phyloP scores from a whole-genome alignment of 495 filamentous ascomycete genomes.

The Aspergillus indologenus region DNA sequence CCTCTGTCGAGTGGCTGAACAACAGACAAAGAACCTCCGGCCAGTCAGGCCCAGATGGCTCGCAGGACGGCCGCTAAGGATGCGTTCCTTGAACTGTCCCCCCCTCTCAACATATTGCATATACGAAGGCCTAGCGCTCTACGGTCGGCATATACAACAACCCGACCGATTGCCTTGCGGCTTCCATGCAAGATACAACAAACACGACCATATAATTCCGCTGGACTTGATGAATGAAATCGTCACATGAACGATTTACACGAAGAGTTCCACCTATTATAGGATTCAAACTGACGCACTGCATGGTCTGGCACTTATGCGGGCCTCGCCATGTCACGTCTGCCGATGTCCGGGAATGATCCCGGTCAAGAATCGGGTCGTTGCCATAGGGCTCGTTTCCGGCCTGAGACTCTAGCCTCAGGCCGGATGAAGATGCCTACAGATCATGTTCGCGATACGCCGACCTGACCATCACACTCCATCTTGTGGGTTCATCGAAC shows the following conservation, averaged over 20 bases:
- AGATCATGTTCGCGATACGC: slow-evolving; percentile 1
- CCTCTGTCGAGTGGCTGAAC: slow-evolving; percentile 61
- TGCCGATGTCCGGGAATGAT: background rate
- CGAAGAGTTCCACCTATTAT: slow-evolving; percentile 13
- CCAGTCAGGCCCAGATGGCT: slow-evolving; percentile 38
- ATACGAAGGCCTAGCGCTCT: background rate
- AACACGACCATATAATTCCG: slow-evolving; percentile 12
- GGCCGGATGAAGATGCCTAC: background rate
- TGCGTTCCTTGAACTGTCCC: background rate
- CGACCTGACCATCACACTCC: slow-evolving; percentile 9
- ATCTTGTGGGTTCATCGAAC: slow-evolving; percentile 9
- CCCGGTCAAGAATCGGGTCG: background rate
- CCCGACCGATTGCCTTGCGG: background rate
- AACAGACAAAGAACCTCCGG: slow-evolving; percentile 54
- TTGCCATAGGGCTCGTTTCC: background rate
- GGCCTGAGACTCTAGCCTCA: background rate
- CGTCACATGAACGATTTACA: slow-evolving; percentile 1
- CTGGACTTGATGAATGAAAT: slow-evolving; percentile 14
- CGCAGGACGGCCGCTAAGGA: slow-evolving; percentile 33
- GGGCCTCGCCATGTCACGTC: background rate
- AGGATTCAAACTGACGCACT: slow-evolving; percentile 10
- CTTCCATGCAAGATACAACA: slow-evolving; percentile 4
- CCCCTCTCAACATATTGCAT: background rate
- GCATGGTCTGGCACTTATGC: slow-evolving; percentile 9
- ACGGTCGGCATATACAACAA: background rate